Evolutionary conservation across 768 basidiomycete species (phyloP).

Genomic region (Serpula lacrymans): DNA sequence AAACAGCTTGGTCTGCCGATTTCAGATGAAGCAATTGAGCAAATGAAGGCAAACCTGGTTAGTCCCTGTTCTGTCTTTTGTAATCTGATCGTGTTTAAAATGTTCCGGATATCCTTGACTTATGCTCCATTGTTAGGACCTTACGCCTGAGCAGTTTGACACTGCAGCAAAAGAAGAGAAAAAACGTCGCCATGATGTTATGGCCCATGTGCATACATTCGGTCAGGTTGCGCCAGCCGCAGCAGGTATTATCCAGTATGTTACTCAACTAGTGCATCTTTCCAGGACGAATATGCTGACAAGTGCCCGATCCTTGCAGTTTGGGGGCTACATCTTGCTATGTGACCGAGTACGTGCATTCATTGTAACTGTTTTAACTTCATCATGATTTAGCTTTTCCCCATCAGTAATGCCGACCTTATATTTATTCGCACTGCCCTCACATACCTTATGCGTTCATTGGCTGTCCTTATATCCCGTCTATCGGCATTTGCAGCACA

Average conservation of each 20-base stretch:
- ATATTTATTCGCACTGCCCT: conserved; percentile 93
- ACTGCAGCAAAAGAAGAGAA: conserved; percentile 94
- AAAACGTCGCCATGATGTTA: conserved; percentile 96
- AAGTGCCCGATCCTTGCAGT: conserved; percentile 35
- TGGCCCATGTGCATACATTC: conserved; percentile 99
- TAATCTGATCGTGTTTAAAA: neutral
- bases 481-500: conserved; percentile 81
- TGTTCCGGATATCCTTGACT: conserved; percentile 6
- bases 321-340: conserved; percentile 98
- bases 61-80: conserved; percentile 21
- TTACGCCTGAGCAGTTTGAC: conserved; percentile 88
- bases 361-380: neutral
- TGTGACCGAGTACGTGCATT: conserved; percentile 85
- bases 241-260: conserved; percentile 92
- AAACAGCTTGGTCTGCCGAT: conserved; percentile 92
- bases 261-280: conserved; percentile 6
- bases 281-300: no score
- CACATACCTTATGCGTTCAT: conserved; percentile 77
- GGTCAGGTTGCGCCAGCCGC: conserved; percentile 91
- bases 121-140: conserved; percentile 42
- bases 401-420: conserved; percentile 87
- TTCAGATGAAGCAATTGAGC: conserved; percentile 83
- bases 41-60: conserved; percentile 94
- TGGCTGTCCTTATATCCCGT: conserved; percentile 88
- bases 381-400: conserved; percentile 4